Conservation (phyloP, 1,139 yeast species). For the Scheffersomyces lignicola region DNA sequence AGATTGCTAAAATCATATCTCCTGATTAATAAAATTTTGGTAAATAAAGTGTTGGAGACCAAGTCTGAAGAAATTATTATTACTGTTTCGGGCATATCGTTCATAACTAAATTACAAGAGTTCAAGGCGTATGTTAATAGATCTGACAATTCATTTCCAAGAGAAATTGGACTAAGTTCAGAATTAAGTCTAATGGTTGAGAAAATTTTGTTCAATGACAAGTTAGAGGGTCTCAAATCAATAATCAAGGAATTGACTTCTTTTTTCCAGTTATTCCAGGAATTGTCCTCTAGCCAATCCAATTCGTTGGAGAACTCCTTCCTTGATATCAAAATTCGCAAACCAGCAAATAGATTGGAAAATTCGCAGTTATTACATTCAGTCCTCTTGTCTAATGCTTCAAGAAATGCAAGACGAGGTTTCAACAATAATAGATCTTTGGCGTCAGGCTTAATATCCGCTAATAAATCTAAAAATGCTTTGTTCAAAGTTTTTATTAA, state of each 20-base stretch:
- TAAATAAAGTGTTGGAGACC: conserved; percentile 15
- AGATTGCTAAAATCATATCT: conserved; percentile 30
- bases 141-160: conserved; percentile 16
- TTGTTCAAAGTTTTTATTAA: conserved; percentile 25
- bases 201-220: conserved; percentile 17
- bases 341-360: conserved; percentile 6
- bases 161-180: conserved; percentile 21
- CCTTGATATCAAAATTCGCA: conserved; percentile 7
- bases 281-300: conserved; percentile 18
- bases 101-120: conserved; percentile 21
- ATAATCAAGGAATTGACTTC: conserved; percentile 13
- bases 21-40: conserved; percentile 28
- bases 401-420: conserved; percentile 1
- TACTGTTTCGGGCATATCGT: conserved; percentile 20
- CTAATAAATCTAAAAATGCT: conserved; percentile 11
- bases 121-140: conserved; percentile 26
- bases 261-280: conserved; percentile 18
- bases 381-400: background rate
- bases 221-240: conserved; percentile 13
- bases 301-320: conserved; percentile 18
- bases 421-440: background rate
- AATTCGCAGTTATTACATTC: conserved; percentile 5
- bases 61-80: conserved; percentile 15
- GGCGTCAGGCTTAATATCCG: background rate
- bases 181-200: conserved; percentile 18